A percentile compares a stretch with the other conserved stretches of the same genome.
phyloP scores from a whole-genome alignment of 2,329 filamentous ascomycete genomes.

The Fusarium nygamai region DNA sequence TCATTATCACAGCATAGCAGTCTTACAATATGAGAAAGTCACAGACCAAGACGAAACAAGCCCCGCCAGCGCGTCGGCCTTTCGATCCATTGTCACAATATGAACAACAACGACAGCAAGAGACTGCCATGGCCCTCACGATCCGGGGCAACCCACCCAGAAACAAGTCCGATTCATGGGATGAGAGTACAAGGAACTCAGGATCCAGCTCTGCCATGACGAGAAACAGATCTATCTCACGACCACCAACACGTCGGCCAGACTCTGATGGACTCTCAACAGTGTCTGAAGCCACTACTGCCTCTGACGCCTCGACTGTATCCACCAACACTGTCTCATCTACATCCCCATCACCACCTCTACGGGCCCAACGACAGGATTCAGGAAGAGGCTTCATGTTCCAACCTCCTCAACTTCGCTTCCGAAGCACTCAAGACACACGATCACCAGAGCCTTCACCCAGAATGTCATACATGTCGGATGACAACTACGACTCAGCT shows the following conservation, averaged over 20 bases:
- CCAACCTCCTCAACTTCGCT: constrained; percentile 40
- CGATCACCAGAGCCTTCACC: constrained; percentile 37
- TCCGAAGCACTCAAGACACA: constrained; percentile 36
- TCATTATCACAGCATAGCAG: background rate
- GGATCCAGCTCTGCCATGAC: constrained; percentile 22
- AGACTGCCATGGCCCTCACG: constrained; percentile 40
- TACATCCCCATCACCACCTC: constrained; percentile 6
- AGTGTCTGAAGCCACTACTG: constrained; percentile 38
- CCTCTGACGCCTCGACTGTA: constrained; percentile 17
- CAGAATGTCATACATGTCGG: constrained; percentile 34
- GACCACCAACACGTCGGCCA: constrained; percentile 27
- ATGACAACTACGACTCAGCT: constrained; percentile 42
- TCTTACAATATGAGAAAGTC: constrained; percentile 33
- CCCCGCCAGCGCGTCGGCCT: constrained; percentile 22
- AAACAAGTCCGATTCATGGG: constrained; percentile 32
- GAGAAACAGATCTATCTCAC: constrained; percentile 35
- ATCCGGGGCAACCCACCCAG: constrained; percentile 40
- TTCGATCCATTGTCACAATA: constrained; percentile 31
- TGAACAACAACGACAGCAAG: constrained; percentile 36
- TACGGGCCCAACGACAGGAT: constrained; percentile 7
- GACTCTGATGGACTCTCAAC: constrained; percentile 40
- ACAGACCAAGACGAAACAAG: constrained; percentile 23
- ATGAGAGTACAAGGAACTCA: constrained; percentile 28
- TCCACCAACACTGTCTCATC: constrained; percentile 7
- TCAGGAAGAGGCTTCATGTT: constrained; percentile 33